These are phyloP conservation scores for Capsella bursapastoris DNA, from an alignment of 345 rosid species.

Conservation along the genomic window DNA sequence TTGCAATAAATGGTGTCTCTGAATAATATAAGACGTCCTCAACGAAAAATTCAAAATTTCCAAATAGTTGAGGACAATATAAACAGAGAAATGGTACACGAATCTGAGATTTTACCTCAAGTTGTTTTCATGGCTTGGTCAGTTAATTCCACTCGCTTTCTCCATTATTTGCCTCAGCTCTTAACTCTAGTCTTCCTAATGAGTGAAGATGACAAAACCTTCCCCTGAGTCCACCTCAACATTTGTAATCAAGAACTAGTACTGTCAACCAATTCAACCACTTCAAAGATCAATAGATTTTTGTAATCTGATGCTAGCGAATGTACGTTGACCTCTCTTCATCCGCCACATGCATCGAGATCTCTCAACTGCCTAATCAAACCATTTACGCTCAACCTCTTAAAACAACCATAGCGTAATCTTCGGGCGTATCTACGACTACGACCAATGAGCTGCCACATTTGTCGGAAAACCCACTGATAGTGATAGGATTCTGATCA, in stretches of 20 bases:
- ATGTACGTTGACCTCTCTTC: neutral
- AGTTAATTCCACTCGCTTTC: conserved; percentile 3
- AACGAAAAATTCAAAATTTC: conserved; percentile 24
- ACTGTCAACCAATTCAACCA: neutral
- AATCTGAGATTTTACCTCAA: neutral
- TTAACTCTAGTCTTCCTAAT: neutral
- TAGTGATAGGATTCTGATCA: conserved; percentile 20
- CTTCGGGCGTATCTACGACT: conserved; percentile 4
- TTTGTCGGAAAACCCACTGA: conserved; percentile 19
- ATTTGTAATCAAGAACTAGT: neutral
- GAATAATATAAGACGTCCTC: conserved; percentile 31
- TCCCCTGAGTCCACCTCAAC: neutral
- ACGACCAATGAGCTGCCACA: conserved; percentile 16
- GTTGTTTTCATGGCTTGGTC: conserved; percentile 13
- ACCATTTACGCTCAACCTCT: neutral
- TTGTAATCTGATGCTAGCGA: neutral
- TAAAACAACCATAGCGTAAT: conserved; percentile 9
- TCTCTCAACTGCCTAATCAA: neutral
- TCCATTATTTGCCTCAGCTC: no score
- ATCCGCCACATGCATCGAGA: neutral
- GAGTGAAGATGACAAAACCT: conserved; percentile 4
- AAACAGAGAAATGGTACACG: conserved; percentile 7
- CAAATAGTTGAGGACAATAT: conserved; percentile 3
- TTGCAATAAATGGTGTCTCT: conserved; percentile 37
- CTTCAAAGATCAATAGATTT: conserved; percentile 3